A percentile compares a stretch with the other conserved stretches of the same genome.
Conservation (phyloP, 306 rosid species). For the Alnus glutinosa region DNA sequence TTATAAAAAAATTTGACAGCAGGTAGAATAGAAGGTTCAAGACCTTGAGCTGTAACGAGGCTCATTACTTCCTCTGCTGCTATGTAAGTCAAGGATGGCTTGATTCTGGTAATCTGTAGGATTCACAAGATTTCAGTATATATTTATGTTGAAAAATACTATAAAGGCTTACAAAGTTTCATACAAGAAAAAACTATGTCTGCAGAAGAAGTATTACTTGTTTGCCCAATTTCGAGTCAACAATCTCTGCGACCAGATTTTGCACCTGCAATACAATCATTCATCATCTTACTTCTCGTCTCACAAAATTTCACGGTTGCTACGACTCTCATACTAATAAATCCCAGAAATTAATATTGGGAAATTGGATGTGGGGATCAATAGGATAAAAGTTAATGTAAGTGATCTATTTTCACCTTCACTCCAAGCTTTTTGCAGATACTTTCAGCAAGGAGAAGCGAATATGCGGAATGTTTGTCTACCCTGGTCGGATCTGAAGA, state of each 20-base stretch:
- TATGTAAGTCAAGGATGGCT: constrained; percentile 77
- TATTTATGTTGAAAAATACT: background rate
- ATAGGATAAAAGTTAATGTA: background rate
- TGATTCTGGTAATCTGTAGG: constrained; percentile 72
- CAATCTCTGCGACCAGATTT: constrained; percentile 88
- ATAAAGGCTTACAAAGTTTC: background rate
- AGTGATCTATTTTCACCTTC: constrained; percentile 51
- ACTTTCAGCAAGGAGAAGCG: constrained; percentile 89
- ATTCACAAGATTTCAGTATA: background rate
- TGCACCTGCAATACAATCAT: constrained; percentile 64
- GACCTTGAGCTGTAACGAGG: constrained; percentile 99
- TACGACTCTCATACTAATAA: constrained; percentile 18
- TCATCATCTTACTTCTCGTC: constrained; percentile 5
- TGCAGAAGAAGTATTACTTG: constrained; percentile 56
- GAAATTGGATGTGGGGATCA: background rate
- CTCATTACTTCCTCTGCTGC: constrained; percentile 96
- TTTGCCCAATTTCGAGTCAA: constrained; percentile 87
- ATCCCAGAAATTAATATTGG: background rate
- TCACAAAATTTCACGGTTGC: constrained; percentile 10
- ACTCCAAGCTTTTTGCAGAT: constrained; percentile 76
- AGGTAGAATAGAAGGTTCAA: constrained; percentile 22
- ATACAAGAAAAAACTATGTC: background rate
- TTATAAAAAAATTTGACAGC: background rate
- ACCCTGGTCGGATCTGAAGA: constrained; percentile 79
- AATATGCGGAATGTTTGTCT: constrained; percentile 80